Evolutionary conservation across 768 basidiomycete species (phyloP), one percentile per base, ranked within the genome.

Genomic region (Basidioascus undulatus): DNA sequence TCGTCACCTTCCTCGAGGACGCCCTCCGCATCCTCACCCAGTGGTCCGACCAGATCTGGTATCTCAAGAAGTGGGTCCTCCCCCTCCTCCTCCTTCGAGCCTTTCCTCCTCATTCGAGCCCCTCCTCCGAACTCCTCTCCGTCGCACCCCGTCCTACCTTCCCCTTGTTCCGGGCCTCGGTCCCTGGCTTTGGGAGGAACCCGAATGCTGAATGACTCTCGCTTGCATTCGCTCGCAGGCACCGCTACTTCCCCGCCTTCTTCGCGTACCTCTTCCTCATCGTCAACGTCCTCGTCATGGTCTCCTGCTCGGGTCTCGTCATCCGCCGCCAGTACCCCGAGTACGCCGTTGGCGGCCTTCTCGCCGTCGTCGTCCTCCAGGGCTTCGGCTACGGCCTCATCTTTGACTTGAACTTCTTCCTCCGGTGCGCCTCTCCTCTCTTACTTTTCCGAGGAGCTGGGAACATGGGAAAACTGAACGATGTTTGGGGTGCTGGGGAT

Each of bases 321-420:
- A 83, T 98, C 54, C 64, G 70, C 44, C 87, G 84, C 59, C 71
- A 73, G 40, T 70, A 76, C 62, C 77, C 83, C 1, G 84, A 89
- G 64, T 75, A 71, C 55, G 76, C 87, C 12, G 80, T 89, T 48
- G 72, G 73, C 35, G 86, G 84, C 50, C 76, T 98, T 35, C 68
- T 96, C 40, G 66, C 64, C 37, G 92, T 96, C 37, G 87, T 98
- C 42, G 61, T 96, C 51, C 72, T 86, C 34, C 92, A 98, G 61
- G 89, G 89, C 34, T 79, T 98, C 51, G 92, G 92, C 50, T 98
- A 98, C 54, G 92, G 92, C 26, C 79, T 98, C 57, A 89, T 98
- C 54, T 98, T 98, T 60, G 92, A 96, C 67, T 69, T 96, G 58
- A 96, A 81, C 63, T 98, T 98, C 70, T 98, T 98, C 83, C 76